Evolutionary conservation across 225 moss, liverwort and hornwort species (phyloP).

Genomic region (Sphagnum tenellum): DNA sequence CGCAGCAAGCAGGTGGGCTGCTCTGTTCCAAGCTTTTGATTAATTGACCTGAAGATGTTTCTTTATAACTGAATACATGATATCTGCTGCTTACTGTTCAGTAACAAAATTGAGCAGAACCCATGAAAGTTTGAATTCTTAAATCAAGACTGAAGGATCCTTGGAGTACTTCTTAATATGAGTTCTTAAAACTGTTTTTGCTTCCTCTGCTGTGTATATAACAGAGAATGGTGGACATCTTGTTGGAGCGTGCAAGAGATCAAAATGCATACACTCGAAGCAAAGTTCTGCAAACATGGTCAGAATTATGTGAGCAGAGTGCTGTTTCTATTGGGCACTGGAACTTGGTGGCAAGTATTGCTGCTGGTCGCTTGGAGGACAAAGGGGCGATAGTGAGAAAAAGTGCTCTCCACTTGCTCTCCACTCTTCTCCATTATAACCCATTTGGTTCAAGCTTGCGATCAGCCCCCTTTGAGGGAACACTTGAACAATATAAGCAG

Average conservation of each 20-base stretch:
- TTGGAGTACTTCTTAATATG: too few species aligned
- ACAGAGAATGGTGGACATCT: conserved; percentile 68
- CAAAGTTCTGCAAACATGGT: conserved; percentile 96
- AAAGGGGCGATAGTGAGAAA: conserved; percentile 72
- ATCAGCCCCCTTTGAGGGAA: conserved; percentile 74
- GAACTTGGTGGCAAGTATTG: conserved; percentile 81
- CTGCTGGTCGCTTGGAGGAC: conserved; percentile 93
- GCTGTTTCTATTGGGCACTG: conserved; percentile 98
- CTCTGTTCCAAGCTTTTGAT: background rate
- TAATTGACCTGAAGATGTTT: background rate
- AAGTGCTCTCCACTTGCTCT: conserved; percentile 74
- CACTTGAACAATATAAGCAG: conserved; percentile 74
- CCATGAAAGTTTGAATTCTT: too few species aligned
- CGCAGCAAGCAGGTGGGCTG: conserved; percentile 65
- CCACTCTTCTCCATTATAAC: conserved; percentile 80
- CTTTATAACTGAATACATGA: too few species aligned
- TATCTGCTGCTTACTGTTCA: too few species aligned
- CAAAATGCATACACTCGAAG: conserved; percentile 79
- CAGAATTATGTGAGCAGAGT: conserved; percentile 69
- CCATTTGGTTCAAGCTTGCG: conserved; percentile 88
- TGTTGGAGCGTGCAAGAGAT: conserved; percentile 83
- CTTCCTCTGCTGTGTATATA: background rate
- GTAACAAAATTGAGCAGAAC: too few species aligned
- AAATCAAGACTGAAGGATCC: too few species aligned
- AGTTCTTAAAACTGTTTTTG: too few species aligned